Conservation (phyloP, 305 asterid genomes). For the Rubia tinctorum region DNA sequence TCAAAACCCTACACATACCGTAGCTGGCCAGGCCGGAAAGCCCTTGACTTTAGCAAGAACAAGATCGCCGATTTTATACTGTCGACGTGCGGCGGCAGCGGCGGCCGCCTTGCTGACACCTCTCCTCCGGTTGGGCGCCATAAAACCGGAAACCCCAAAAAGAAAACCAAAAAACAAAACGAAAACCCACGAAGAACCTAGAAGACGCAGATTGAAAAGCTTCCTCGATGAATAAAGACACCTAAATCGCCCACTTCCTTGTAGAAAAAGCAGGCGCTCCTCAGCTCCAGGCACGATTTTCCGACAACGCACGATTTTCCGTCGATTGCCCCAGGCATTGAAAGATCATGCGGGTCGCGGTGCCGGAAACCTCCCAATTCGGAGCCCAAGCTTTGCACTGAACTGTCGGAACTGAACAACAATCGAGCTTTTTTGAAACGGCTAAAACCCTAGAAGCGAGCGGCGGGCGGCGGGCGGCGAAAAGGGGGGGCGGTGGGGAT, state of each 20-base stretch:
- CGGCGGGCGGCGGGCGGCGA: not conserved
- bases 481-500: not conserved
- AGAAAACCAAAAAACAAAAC: conserved; percentile 7
- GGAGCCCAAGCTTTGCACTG: not conserved
- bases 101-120: conserved; percentile 68
- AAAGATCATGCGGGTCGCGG: conserved; percentile 23
- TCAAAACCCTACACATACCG: conserved; percentile 38
- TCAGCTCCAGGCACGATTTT: conserved; percentile 10
- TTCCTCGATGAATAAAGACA: conserved; percentile 14
- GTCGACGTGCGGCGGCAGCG: conserved; percentile 64
- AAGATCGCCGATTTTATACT: conserved; percentile 93
- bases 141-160: conserved; percentile 19
- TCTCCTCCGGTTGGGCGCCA: conserved; percentile 88
- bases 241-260: conserved; percentile 28
- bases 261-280: conserved; percentile 21
- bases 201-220: conserved; percentile 6
- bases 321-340: conserved; percentile 45
- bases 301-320: conserved; percentile 19
- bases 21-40: conserved; percentile 98
- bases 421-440: not conserved
- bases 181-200: conserved; percentile 9
- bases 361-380: not conserved
- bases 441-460: not conserved
- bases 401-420: not conserved
- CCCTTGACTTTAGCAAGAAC: conserved; percentile 99